These are phyloP conservation scores for Cladosporium halotolerans DNA, from an alignment of 2,329 filamentous ascomycete genomes.

Conservation along the genomic window DNA sequence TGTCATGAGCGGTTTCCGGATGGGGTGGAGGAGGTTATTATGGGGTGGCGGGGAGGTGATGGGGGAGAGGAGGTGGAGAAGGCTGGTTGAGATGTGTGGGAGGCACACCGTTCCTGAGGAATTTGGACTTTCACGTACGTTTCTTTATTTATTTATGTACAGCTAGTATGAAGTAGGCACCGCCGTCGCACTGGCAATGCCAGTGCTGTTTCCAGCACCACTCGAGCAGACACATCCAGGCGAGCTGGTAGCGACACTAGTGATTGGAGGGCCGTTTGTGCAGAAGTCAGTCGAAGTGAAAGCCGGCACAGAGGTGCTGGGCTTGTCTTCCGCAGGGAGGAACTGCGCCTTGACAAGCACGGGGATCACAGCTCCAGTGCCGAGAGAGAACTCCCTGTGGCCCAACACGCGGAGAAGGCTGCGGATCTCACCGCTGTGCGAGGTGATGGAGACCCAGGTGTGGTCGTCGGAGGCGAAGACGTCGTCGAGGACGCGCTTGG, in stretches of 20 bases:
- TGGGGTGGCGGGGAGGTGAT: not conserved
- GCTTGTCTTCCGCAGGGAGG: conserved; percentile 26
- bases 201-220: not conserved
- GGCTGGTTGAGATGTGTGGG: not conserved
- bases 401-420: conserved; percentile 50
- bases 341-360: conserved; percentile 58
- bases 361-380: conserved; percentile 63
- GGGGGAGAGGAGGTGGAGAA: not conserved
- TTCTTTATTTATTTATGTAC: not conserved
- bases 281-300: conserved; percentile 32
- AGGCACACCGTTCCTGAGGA: not conserved
- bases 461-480: conserved; percentile 49
- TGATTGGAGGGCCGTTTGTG: conserved; percentile 29
- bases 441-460: conserved; percentile 55
- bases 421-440: conserved; percentile 53
- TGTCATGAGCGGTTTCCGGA: not conserved
- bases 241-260: conserved; percentile 19
- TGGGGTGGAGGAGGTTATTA: not conserved
- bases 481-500: conserved; percentile 49
- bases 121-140: not conserved
- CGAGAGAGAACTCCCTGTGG: conserved; percentile 56
- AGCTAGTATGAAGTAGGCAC: not conserved
- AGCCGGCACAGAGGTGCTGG: conserved; percentile 26
- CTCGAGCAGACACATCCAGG: conserved; percentile 27
- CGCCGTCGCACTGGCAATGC: conserved; percentile 1